Conservation (phyloP, 2,329 filamentous ascomycete species). For the Botrytis fragariae region DNA sequence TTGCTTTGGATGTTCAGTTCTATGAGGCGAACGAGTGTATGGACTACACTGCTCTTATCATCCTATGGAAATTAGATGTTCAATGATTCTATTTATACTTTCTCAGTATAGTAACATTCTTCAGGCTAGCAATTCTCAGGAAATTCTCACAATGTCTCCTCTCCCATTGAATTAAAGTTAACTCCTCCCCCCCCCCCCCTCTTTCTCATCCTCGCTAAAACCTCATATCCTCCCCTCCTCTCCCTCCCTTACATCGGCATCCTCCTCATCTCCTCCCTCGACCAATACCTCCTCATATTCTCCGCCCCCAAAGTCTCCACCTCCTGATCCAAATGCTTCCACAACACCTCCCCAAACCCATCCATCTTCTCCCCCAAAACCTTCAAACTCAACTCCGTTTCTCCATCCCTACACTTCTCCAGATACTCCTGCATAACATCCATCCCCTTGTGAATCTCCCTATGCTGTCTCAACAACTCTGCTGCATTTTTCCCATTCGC, state of each 20-base stretch:
- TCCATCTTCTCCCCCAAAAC: slow-evolving; percentile 73
- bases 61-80: not conserved
- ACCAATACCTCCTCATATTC: slow-evolving; percentile 87
- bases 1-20: too few species aligned
- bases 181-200: not conserved
- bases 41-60: not conserved
- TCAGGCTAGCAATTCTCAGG: not conserved
- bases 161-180: not conserved
- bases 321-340: slow-evolving; percentile 82
- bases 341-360: slow-evolving; percentile 72
- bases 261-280: slow-evolving; percentile 65
- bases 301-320: slow-evolving; percentile 75
- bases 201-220: too few species aligned
- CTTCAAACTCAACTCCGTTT: slow-evolving; percentile 54
- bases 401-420: slow-evolving; percentile 57
- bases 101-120: not conserved
- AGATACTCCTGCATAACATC: slow-evolving; percentile 67
- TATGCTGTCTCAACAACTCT: slow-evolving; percentile 71
- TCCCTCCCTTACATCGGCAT: slow-evolving; percentile 61
- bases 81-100: not conserved
- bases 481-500: slow-evolving; percentile 49
- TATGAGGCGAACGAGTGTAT: too few species aligned
- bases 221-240: not conserved
- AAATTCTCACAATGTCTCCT: not conserved
- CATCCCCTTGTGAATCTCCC: slow-evolving; percentile 73